Conservation (phyloP, 2,329 filamentous ascomycete genomes). For the Pseudocercospora fijiensis region DNA sequence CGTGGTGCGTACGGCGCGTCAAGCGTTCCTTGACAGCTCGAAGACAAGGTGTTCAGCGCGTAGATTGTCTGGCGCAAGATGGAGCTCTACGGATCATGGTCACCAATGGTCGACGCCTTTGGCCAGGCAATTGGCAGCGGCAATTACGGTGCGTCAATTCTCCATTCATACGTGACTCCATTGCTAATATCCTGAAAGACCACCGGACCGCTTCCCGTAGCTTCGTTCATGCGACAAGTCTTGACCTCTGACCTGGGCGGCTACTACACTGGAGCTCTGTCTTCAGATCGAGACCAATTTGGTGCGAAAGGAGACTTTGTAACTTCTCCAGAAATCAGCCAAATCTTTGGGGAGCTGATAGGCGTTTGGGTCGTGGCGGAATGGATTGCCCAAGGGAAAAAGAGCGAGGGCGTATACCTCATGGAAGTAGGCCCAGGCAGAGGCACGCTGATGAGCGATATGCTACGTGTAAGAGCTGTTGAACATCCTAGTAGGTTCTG, state of each 20-base stretch:
- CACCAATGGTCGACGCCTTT: conserved; percentile 84
- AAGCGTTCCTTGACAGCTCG: conserved; percentile 25
- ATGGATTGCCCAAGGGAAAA: conserved; percentile 88
- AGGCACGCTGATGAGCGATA: conserved; percentile 95
- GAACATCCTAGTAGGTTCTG: neutral
- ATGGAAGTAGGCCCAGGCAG: conserved; percentile 93
- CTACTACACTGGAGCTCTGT: conserved; percentile 77
- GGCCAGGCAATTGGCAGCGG: conserved; percentile 80
- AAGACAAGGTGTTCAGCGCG: neutral
- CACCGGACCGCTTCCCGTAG: conserved; percentile 87
- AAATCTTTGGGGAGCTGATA: conserved; percentile 91
- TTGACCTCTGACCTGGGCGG: conserved; percentile 86
- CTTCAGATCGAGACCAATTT: conserved; percentile 76
- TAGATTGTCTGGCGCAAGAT: conserved; percentile 40
- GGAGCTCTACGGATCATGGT: conserved; percentile 40
- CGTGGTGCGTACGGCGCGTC: conserved; percentile 28
- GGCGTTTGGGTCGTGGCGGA: conserved; percentile 95
- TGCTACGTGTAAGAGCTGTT: conserved; percentile 67
- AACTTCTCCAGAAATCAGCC: conserved; percentile 95
- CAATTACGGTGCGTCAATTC: conserved; percentile 67
- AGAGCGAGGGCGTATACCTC: conserved; percentile 72
- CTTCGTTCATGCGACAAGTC: conserved; percentile 98
- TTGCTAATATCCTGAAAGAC: conserved; percentile 49
- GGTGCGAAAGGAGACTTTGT: conserved; percentile 93
- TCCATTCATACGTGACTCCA: neutral